Conservation (phyloP, 371 early-diverging fungal species). For the Entomophthora muscae region DNA sequence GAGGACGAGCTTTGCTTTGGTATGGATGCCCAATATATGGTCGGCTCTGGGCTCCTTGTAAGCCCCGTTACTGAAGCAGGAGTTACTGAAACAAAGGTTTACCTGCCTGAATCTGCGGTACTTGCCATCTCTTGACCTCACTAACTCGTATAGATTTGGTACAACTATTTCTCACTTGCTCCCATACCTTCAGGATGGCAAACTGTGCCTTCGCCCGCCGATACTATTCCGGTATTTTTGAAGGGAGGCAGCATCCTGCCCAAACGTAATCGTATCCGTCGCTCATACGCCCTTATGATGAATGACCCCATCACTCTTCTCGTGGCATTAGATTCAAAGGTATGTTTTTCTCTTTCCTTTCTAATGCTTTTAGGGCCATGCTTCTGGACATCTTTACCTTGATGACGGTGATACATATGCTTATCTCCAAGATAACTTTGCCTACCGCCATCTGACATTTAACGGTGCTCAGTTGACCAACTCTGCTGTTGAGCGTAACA, state of each 20-base stretch:
- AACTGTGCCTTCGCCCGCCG: constrained; percentile 39
- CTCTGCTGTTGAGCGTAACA: constrained; percentile 7
- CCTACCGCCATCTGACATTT: constrained; percentile 27
- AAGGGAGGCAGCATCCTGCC: constrained; percentile 79
- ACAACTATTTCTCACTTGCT: constrained; percentile 40
- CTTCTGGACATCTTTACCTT: constrained; percentile 58
- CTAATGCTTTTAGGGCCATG: constrained; percentile 25
- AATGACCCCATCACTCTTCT: constrained; percentile 83
- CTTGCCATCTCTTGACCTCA: constrained; percentile 2
- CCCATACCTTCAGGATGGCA: constrained; percentile 22
- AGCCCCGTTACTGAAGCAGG: constrained; percentile 50
- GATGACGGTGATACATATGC: constrained; percentile 83
- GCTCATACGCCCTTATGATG: constrained; percentile 59
- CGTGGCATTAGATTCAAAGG: constrained; percentile 45
- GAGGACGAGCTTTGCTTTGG: constrained; percentile 46
- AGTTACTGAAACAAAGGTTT: constrained; percentile 30
- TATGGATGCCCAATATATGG: constrained; percentile 68
- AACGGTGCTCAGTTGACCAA: constrained; percentile 15
- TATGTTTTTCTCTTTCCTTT: constrained; percentile 10
- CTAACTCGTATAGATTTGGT: constrained; percentile 39
- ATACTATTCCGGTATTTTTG: constrained; percentile 61
- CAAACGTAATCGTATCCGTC: constrained; percentile 67
- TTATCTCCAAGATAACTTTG: constrained; percentile 39
- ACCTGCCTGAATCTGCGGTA: constrained; percentile 36
- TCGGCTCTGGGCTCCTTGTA: constrained; percentile 54